phyloP scores from a whole-genome alignment of 257 asterid genomes.

The Leonotis leonurus region DNA sequence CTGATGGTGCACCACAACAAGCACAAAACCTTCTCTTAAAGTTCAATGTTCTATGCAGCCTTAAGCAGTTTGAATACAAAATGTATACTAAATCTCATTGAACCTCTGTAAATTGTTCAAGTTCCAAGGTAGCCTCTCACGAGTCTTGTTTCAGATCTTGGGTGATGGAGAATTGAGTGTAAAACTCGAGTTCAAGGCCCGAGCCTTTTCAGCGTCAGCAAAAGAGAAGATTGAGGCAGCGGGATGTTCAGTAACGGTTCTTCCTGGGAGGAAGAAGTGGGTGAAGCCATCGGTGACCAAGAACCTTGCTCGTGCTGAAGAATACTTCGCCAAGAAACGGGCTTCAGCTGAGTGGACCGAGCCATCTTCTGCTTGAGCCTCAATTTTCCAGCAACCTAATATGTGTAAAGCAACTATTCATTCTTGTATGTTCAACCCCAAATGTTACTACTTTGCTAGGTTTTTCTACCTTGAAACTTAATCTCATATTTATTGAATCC shows the following conservation, averaged over 20 bases:
- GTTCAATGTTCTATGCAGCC: no score
- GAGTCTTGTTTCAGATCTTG: constrained; percentile 44
- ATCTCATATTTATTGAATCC: constrained; percentile 12
- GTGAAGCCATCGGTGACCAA: constrained; percentile 57
- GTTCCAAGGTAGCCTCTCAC: background rate
- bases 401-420: constrained; percentile 21
- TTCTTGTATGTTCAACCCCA: background rate
- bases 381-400: constrained; percentile 7
- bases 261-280: constrained; percentile 86
- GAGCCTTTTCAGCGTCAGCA: constrained; percentile 60
- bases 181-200: constrained; percentile 60
- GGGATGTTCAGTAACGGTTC: constrained; percentile 30
- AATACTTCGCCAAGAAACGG: constrained; percentile 78
- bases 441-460: constrained; percentile 3
- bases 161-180: constrained; percentile 64
- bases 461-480: constrained; percentile 1
- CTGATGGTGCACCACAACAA: no score
- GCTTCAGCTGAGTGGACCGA: constrained; percentile 40
- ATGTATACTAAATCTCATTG: no score
- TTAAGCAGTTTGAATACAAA: no score
- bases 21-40: no score
- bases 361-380: constrained; percentile 36
- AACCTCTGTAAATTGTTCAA: background rate
- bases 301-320: constrained; percentile 77
- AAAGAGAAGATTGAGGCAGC: constrained; percentile 64